phyloP scores from a whole-genome alignment of 106 monocot genomes.

The Apostasia ramifera region DNA sequence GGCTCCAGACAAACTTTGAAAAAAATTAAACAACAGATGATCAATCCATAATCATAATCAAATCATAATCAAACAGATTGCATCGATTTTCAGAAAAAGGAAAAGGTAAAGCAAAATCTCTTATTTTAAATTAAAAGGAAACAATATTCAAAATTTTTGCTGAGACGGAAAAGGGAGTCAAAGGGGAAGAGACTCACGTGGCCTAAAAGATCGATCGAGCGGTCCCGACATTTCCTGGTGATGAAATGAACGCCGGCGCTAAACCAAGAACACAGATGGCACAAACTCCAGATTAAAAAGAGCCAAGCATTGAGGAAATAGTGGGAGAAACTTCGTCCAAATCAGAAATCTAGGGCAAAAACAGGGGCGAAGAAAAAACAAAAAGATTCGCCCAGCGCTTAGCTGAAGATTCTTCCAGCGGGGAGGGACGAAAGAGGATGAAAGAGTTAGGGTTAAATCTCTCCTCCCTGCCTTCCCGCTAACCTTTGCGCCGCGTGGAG shows the following conservation, averaged over 20 bases:
- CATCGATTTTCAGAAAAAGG: background rate
- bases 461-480: too few relatives aligned
- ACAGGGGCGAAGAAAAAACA: too few relatives aligned
- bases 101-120: background rate
- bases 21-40: background rate
- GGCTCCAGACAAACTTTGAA: background rate
- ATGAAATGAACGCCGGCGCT: background rate
- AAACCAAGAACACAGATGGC: slow-evolving; percentile 1
- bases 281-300: slow-evolving; percentile 2
- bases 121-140: background rate
- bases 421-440: too few relatives aligned
- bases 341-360: too few relatives aligned
- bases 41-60: background rate
- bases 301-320: background rate
- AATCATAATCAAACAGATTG: background rate
- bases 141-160: background rate
- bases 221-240: slow-evolving; percentile 12
- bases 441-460: too few relatives aligned
- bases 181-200: background rate
- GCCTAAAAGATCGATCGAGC: slow-evolving; percentile 13
- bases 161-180: background rate
- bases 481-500: too few relatives aligned
- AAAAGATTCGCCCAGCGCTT: too few relatives aligned
- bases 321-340: too few relatives aligned
- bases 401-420: too few relatives aligned